Evolutionary conservation across 192 early-diverging fungal species (phyloP), one percentile per base, ranked within the genome.

Genomic region (Linnemannia exigua): DNA sequence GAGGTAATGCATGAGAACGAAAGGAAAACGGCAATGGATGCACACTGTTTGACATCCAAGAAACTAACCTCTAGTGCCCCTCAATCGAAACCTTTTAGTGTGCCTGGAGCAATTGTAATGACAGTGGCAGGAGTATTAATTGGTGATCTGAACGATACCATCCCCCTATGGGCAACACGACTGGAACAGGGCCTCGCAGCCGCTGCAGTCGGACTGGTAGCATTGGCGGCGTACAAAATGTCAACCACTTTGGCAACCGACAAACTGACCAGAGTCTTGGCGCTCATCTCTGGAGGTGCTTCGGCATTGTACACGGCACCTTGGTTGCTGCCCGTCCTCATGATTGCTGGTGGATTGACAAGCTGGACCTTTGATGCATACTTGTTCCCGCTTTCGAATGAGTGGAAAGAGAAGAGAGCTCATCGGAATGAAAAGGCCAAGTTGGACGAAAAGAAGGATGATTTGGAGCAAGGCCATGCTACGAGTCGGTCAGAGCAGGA

Each of bases 151-250:
- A 83, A 79, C 25, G 81, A 70, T 5, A 75, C 35, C 5, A 81
- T 93, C 28, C 93, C 93, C 16, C 41, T 76, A 0, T 92, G 87
- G 89, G 84, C 91, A 0, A 77, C 82, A 2, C 88, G 92, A 66
- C 38, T 93, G 9, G 81, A 91, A 37, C 92, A 93, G 72, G 90
- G 91, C 7, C 79, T 93, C 11, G 85, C 88, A 0, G 69, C 92
- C 5, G 88, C 91, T 1, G 93, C 92, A 1, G 85, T 95, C 35
- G 94, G 91, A 9, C 87, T 95, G 6, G 90, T 94, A 1, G 93
- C 91, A 7, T 72, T 92, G 14, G 93, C 94, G 4, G 92, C 89
- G 5, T 89, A 82, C 72, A 85, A 72, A 31, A 89, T 82, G 79
- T 89, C 82, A 44, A 80, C 88, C 38, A 68, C 76, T 11, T 44